A percentile compares a stretch with the other conserved stretches of the same genome.
Conservation (phyloP, 2,329 filamentous ascomycete species). For the Neonectria neomacrospora region DNA sequence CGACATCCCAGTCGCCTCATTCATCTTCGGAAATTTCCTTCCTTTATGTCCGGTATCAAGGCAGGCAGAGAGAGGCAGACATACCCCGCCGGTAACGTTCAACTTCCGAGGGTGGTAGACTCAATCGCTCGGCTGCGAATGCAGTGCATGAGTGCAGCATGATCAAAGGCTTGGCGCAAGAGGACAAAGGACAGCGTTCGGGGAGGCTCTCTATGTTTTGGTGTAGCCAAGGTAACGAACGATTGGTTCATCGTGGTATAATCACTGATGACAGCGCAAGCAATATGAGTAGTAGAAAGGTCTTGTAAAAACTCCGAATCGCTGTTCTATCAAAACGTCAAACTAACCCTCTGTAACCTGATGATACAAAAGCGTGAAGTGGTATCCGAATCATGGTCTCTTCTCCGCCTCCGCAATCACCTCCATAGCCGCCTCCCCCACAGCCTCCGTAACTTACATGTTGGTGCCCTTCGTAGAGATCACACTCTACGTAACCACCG, state of each 20-base stretch:
- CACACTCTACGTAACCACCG: background rate
- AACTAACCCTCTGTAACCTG: background rate
- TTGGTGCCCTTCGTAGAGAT: background rate
- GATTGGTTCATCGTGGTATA: background rate
- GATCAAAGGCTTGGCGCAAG: background rate
- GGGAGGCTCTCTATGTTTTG: background rate
- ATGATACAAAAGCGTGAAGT: background rate
- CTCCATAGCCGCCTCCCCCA: background rate
- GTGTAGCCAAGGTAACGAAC: background rate
- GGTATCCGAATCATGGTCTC: background rate
- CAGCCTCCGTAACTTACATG: background rate
- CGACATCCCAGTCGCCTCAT: background rate
- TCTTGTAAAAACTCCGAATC: background rate
- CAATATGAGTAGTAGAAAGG: too few species aligned
- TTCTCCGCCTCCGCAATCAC: background rate
- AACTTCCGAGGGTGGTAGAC: background rate
- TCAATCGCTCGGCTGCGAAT: background rate
- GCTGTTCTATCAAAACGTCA: too few species aligned
- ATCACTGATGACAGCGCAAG: too few species aligned
- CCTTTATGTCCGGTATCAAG: background rate
- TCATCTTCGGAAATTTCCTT: background rate
- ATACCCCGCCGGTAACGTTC: background rate
- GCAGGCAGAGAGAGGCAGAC: background rate
- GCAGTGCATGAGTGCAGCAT: background rate
- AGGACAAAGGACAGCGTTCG: too few species aligned